Conservation (phyloP, 1,139 yeast genomes). For the Candida labiduridarum region DNA sequence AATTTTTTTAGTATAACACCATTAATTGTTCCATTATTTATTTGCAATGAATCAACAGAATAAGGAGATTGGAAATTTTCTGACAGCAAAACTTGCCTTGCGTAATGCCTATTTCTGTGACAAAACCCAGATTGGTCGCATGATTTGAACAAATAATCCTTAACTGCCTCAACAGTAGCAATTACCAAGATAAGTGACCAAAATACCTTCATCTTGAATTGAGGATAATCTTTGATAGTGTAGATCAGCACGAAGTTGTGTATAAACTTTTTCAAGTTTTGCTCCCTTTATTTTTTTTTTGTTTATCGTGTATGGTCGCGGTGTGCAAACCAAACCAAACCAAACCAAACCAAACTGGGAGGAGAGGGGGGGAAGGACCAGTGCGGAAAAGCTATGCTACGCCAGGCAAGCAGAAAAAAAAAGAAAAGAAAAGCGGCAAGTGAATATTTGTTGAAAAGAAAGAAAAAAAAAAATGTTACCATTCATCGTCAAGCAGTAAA, state of each 20-base stretch:
- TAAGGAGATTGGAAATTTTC: constrained; percentile 46
- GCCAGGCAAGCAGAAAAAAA: no score
- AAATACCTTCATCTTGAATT: constrained; percentile 1
- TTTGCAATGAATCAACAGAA: constrained; percentile 34
- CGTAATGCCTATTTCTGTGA: constrained; percentile 74
- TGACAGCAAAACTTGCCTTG: constrained; percentile 34
- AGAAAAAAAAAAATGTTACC: not conserved
- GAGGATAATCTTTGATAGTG: not conserved
- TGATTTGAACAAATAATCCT: constrained; percentile 71
- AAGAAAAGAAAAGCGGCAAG: not conserved
- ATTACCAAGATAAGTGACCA: constrained; percentile 6
- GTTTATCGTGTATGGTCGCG: not conserved
- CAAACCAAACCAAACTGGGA: not conserved
- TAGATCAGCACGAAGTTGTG: not conserved
- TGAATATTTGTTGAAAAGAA: not conserved
- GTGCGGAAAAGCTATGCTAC: no score
- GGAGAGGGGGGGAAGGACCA: no score
- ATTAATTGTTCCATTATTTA: constrained; percentile 15
- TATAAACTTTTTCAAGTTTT: not conserved
- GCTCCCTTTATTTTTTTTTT: not conserved
- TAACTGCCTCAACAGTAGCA: constrained; percentile 46
- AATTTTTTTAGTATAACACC: constrained; percentile 53
- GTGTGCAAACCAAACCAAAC: not conserved
- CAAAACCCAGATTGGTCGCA: constrained; percentile 90
- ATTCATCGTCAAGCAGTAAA: not conserved